These are phyloP conservation scores for Haplosporangium sp. DNA, from an alignment of 371 early-diverging fungal genomes.

Conservation along the genomic window DNA sequence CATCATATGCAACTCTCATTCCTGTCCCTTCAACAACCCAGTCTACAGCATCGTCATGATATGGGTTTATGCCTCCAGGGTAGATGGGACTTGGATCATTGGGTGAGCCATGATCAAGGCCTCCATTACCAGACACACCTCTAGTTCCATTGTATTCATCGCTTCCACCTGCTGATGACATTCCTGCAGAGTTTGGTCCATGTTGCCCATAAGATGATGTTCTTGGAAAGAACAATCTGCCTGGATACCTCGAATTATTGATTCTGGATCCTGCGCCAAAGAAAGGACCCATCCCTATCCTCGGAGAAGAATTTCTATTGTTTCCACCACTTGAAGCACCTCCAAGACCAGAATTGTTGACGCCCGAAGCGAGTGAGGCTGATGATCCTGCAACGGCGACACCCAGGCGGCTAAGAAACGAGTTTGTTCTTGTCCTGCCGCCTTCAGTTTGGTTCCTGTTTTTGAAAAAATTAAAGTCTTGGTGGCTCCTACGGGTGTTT, in stretches of 20 bases:
- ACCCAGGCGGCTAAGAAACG: conserved; percentile 43
- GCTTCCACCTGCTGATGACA: neutral
- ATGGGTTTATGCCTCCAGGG: conserved; percentile 48
- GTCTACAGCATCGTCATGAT: conserved; percentile 56
- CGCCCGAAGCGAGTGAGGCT: neutral
- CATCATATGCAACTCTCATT: conserved; percentile 69
- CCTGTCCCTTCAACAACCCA: conserved; percentile 65
- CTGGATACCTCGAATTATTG: conserved; percentile 16
- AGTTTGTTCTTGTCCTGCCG: conserved; percentile 23
- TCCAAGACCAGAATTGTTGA: neutral
- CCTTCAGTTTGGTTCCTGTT: conserved; percentile 41
- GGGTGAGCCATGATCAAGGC: conserved; percentile 8
- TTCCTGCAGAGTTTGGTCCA: conserved; percentile 13
- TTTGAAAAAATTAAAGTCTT: conserved; percentile 56
- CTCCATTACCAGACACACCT: neutral
- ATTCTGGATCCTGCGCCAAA: conserved; percentile 26
- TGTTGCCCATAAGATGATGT: conserved; percentile 10
- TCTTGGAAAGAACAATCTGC: conserved; percentile 32
- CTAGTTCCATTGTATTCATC: conserved; percentile 2
- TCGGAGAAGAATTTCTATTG: conserved; percentile 21
- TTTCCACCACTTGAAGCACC: neutral
- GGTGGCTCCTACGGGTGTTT: conserved; percentile 34
- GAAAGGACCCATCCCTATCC: conserved; percentile 51
- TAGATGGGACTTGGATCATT: conserved; percentile 36
- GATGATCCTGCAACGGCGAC: conserved; percentile 14